Evolutionary conservation across 202 grass and related monocot species (phyloP), one percentile per base, ranked within the genome.

Genomic region (Zizania palustris): DNA sequence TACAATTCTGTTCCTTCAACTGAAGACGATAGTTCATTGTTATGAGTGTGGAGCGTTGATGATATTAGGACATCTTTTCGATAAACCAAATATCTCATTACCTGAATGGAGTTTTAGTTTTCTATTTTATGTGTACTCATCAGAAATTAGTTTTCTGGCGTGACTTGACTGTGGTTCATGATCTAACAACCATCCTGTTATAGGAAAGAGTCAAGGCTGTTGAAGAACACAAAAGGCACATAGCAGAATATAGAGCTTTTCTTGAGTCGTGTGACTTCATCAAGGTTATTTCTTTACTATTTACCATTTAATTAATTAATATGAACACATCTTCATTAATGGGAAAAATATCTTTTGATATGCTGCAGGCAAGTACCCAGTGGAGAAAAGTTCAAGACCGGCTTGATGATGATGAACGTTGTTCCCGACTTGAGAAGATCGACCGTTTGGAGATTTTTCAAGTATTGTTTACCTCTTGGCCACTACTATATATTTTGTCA

Each of bases 261-360:
- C 89, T 99, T 69, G 83, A 90, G 85, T 99, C 96, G 37, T 99
- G 96, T 45, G 92, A 99, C 65, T 99, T 99, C 60, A 96, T 99
- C 60, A 91, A 99, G 92, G 96, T 99, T 81, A 75, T 86, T 39
- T 65, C 54, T 63, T 71, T 66, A 9, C 60, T 69, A 37, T 63
- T 83, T 83, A 67, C 80, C 10, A 28, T 67, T 49, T 40, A 61
- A 4, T 65, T n/a, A 80, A 61, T 45, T 69, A 46, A 7, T 82
- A 64, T 20, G 13, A 56, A 41, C 10, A 60, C 13, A 81, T 11
- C 40, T 75, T 53, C 11, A 57, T 80, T 12, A 63, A 48, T 84
- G 28, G 36, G 21, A 74, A 8, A 74, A 4, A 54, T 55, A 20
- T 80, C 5, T 42, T 21, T 79, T 78, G 50, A 8, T 64, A 45